phyloP scores from a whole-genome alignment of 176 grass and related monocot species.

The Bolboschoenus planiculmis region DNA sequence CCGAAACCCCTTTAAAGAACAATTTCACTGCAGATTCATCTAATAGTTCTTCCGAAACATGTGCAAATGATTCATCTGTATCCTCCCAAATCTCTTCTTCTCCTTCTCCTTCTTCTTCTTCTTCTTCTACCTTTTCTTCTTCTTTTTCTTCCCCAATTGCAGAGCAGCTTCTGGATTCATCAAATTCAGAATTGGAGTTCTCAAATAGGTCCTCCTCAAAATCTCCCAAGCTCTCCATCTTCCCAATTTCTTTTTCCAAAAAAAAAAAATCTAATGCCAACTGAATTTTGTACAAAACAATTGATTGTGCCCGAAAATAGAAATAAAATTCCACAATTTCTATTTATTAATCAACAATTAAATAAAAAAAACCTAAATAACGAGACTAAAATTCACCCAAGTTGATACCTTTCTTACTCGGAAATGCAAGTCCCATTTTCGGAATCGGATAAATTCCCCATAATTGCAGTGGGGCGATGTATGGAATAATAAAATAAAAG shows the following conservation, averaged over 20 bases:
- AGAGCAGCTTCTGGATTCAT: constrained; percentile 83
- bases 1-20: constrained; percentile 92
- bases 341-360: not conserved
- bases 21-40: constrained; percentile 69
- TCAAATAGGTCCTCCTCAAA: constrained; percentile 25
- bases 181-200: constrained; percentile 36
- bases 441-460: constrained; percentile 12
- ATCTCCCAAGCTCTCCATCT: constrained; percentile 30
- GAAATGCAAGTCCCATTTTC: constrained; percentile 15
- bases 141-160: constrained; percentile 22
- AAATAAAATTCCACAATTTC: not conserved
- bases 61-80: constrained; percentile 73
- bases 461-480: not conserved
- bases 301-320: not conserved
- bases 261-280: not conserved
- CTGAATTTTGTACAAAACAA: constrained; percentile 16
- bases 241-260: not conserved
- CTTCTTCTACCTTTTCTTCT: constrained; percentile 74
- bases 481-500: not conserved
- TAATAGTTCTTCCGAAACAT: constrained; percentile 47
- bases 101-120: no score
- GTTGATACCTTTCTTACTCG: not conserved
- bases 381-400: constrained; percentile 4
- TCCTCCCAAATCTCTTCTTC: constrained; percentile 96
- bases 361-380: not conserved